These are phyloP conservation scores for Geranomyces variabilis DNA, from an alignment of 192 early-diverging fungal species.

Conservation along the genomic window DNA sequence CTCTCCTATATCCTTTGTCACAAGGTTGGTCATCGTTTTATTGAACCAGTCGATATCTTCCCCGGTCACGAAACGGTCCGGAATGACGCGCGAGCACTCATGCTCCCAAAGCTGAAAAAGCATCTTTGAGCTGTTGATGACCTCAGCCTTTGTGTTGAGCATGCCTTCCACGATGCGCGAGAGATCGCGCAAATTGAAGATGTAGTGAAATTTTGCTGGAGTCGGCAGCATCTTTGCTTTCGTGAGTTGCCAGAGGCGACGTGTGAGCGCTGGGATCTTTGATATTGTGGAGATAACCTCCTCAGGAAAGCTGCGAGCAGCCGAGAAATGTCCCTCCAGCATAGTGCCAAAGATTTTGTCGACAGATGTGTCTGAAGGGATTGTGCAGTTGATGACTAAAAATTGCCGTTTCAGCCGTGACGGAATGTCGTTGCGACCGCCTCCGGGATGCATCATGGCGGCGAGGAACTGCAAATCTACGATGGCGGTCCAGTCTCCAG, in stretches of 20 bases:
- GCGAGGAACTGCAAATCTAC: constrained; percentile 63
- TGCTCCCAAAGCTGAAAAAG: constrained; percentile 65
- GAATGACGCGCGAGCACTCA: constrained; percentile 63
- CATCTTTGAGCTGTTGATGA: constrained; percentile 50
- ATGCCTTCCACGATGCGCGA: constrained; percentile 65
- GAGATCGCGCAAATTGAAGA: constrained; percentile 68
- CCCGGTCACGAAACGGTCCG: constrained; percentile 60
- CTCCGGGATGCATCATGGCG: constrained; percentile 73
- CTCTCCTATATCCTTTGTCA: constrained; percentile 60
- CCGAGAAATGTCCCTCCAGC: constrained; percentile 67
- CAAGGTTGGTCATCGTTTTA: constrained; percentile 50
- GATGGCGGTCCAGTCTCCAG: constrained; percentile 69
- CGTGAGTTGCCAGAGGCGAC: constrained; percentile 63
- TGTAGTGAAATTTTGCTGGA: constrained; percentile 71
- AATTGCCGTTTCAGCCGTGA: constrained; percentile 63
- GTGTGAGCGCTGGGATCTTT: constrained; percentile 53
- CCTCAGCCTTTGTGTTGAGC: constrained; percentile 58
- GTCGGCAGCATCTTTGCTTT: constrained; percentile 72
- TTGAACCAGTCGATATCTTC: constrained; percentile 69
- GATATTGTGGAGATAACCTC: constrained; percentile 50
- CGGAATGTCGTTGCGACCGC: constrained; percentile 68
- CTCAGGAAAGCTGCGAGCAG: constrained; percentile 53
- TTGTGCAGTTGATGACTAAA: constrained; percentile 64
- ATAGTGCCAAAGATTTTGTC: constrained; percentile 70
- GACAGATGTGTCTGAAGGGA: constrained; percentile 66